Evolutionary conservation across 148 eudicot species (phyloP).

Genomic region (Fagopyrum tataricum): DNA sequence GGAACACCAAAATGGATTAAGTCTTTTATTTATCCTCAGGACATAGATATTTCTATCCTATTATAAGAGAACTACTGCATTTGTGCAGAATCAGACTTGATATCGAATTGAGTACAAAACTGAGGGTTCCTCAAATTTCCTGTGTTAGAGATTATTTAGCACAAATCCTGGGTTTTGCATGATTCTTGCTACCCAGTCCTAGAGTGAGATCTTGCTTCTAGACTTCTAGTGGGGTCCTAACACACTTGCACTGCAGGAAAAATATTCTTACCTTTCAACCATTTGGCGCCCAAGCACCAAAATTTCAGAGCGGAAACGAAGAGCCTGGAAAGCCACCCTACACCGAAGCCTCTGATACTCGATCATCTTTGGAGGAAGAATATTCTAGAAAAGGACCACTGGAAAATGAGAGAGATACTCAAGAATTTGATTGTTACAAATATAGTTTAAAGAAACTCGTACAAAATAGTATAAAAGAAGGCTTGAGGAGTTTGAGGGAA

Average conservation of each 20-base stretch:
- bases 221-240: no score
- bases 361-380: slow-evolving; percentile 63
- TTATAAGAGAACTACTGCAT: no score
- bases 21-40: no score
- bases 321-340: slow-evolving; percentile 91
- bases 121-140: no score
- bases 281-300: slow-evolving; percentile 55
- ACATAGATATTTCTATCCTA: no score
- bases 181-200: no score
- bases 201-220: no score
- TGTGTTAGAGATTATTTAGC: no score
- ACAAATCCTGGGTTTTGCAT: no score
- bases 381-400: slow-evolving; percentile 37
- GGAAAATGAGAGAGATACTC: not conserved
- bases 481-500: slow-evolving; percentile 1
- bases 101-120: no score
- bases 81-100: no score
- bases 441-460: not conserved
- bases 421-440: not conserved
- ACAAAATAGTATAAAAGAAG: not conserved
- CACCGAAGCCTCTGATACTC: slow-evolving; percentile 97
- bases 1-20: not conserved
- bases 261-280: slow-evolving; percentile 55
- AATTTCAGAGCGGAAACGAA: slow-evolving; percentile 77
- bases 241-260: not conserved